phyloP scores from a whole-genome alignment of 768 basidiomycete genomes.

The Dictyophora rubrovolvata region DNA sequence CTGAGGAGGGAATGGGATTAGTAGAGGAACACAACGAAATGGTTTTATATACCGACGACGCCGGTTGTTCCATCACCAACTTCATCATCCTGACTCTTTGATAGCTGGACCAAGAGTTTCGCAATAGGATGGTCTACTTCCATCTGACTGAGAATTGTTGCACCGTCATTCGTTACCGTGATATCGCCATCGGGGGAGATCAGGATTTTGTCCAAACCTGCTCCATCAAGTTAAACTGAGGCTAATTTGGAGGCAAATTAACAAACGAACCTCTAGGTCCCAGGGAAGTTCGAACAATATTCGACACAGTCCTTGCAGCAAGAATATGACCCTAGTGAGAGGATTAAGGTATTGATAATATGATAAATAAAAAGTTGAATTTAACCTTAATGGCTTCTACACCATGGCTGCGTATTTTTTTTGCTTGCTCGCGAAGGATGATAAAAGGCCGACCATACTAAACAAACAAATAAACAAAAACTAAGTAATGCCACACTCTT shows the following conservation, averaged over 20 bases:
- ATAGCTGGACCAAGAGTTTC: slow-evolving; percentile 91
- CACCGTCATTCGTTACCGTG: slow-evolving; percentile 98
- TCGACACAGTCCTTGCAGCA: slow-evolving; percentile 86
- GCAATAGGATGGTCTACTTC: slow-evolving; percentile 99
- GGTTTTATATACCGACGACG: slow-evolving; percentile 74
- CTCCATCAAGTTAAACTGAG: not conserved
- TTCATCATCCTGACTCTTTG: slow-evolving; percentile 98
- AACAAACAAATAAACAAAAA: slow-evolving; percentile 8
- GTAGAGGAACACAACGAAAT: slow-evolving; percentile 1
- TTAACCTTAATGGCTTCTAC: slow-evolving; percentile 88
- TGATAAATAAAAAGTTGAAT: slow-evolving; percentile 6
- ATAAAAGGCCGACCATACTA: slow-evolving; percentile 97
- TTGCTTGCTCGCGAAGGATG: slow-evolving; percentile 88
- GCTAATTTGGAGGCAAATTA: not conserved
- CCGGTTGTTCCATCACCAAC: slow-evolving; percentile 99
- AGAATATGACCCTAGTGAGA: slow-evolving; percentile 76
- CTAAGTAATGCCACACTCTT: not conserved
- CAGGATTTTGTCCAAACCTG: slow-evolving; percentile 90
- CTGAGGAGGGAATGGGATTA: slow-evolving; percentile 27
- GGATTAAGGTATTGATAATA: slow-evolving; percentile 9
- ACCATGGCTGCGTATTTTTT: slow-evolving; percentile 86
- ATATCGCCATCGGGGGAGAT: slow-evolving; percentile 97
- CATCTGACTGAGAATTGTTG: slow-evolving; percentile 97
- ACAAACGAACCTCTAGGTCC: slow-evolving; percentile 75
- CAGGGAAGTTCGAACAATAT: slow-evolving; percentile 89